These are phyloP conservation scores for Ichthyophonus hoferi DNA, from an alignment of 208 protist species.

Conservation along the genomic window DNA sequence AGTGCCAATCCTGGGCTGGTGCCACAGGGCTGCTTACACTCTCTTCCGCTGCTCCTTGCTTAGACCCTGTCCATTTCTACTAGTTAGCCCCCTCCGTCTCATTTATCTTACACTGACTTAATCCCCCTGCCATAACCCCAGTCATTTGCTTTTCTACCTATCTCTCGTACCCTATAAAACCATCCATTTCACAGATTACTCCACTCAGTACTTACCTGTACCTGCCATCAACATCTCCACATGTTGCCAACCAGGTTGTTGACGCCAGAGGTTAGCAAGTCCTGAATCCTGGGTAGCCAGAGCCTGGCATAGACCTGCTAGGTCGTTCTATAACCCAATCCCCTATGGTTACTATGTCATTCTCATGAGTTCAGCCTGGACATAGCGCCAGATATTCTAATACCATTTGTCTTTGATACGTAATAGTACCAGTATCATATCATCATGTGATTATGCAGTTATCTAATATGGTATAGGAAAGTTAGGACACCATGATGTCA, in stretches of 20 bases:
- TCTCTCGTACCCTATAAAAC: not conserved
- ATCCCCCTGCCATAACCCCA: not conserved
- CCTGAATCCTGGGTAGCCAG: not conserved
- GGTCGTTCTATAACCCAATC: not conserved
- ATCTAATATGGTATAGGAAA: not conserved
- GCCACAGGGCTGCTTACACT: not conserved
- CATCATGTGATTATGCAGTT: not conserved
- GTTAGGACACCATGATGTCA: too few species aligned
- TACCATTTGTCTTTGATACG: not conserved
- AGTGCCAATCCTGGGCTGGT: not conserved
- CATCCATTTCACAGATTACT: not conserved
- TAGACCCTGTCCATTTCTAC: not conserved
- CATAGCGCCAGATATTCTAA: not conserved
- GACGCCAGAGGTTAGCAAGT: not conserved
- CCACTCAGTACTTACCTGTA: not conserved
- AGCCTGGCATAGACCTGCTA: slow-evolving; percentile 2
- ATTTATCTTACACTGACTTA: not conserved
- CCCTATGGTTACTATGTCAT: too few species aligned
- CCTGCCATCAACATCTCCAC: slow-evolving; percentile 7
- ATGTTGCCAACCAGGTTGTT: not conserved
- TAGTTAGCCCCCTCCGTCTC: not conserved
- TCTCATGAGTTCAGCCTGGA: not conserved
- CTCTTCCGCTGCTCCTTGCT: not conserved
- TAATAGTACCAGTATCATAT: not conserved
- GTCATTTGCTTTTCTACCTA: not conserved